Evolutionary conservation across 768 basidiomycete species (phyloP).

Genomic region (Mycena olivaceomarginata): DNA sequence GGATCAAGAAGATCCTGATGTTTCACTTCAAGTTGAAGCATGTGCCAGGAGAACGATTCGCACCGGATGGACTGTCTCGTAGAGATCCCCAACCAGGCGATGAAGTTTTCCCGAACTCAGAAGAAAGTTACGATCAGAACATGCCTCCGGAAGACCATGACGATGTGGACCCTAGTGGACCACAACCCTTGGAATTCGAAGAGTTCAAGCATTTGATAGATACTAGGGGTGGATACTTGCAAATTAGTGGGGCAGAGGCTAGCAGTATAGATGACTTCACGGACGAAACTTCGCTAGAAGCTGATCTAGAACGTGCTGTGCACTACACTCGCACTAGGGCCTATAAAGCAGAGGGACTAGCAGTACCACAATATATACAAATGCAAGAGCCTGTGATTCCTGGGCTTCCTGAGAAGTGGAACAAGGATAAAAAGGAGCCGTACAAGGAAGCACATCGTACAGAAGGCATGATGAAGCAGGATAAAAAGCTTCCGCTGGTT

Average conservation of each 20-base stretch:
- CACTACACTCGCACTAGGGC: no score
- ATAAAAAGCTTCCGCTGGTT: background rate
- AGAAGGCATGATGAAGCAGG: background rate
- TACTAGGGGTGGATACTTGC: background rate
- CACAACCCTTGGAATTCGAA: slow-evolving; percentile 2
- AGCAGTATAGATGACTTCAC: background rate
- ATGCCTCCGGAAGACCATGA: background rate
- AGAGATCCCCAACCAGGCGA: slow-evolving; percentile 47
- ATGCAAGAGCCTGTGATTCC: background rate
- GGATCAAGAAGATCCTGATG: no score
- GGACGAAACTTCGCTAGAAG: no score
- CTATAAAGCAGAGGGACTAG: background rate
- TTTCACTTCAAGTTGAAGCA: slow-evolving; percentile 37
- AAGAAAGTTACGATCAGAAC: background rate
- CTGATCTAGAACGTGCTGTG: no score
- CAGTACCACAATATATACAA: background rate
- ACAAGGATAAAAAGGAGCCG: background rate
- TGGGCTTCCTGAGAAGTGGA: background rate
- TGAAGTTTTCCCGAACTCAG: slow-evolving; percentile 51
- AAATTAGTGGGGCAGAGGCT: no score
- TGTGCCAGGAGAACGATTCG: slow-evolving; percentile 35
- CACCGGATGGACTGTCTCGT: background rate
- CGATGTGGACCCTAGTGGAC: background rate
- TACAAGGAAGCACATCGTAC: background rate
- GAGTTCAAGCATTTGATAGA: slow-evolving; percentile 13